Conservation (phyloP, 371 early-diverging fungal species). For the Mortierella sp. region DNA sequence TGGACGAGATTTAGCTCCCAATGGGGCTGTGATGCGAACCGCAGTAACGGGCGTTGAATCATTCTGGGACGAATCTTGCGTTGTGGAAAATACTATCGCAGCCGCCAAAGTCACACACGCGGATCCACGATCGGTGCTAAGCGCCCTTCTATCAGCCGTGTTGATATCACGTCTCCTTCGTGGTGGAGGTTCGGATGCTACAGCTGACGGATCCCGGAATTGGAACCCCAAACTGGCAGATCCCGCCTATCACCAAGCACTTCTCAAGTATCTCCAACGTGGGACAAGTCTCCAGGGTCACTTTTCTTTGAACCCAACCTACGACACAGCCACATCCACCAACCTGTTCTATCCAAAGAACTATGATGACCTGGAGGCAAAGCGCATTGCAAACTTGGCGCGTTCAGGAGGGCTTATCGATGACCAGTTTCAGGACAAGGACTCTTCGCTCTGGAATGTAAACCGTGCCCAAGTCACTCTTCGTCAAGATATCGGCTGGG, state of each 20-base stretch:
- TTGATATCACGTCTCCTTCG: slow-evolving; percentile 64
- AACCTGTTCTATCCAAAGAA: slow-evolving; percentile 22
- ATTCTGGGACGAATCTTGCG: slow-evolving; percentile 71
- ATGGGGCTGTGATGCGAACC: slow-evolving; percentile 73
- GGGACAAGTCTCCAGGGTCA: slow-evolving; percentile 21
- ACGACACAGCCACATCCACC: neutral
- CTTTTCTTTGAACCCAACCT: slow-evolving; percentile 1
- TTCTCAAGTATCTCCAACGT: slow-evolving; percentile 27
- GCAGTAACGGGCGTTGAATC: slow-evolving; percentile 64
- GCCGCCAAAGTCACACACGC: slow-evolving; percentile 72
- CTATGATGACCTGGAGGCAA: neutral
- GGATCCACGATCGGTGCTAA: slow-evolving; percentile 71
- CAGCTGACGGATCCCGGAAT: slow-evolving; percentile 31
- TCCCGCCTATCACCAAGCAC: slow-evolving; percentile 12
- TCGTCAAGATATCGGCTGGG: slow-evolving; percentile 46
- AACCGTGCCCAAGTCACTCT: slow-evolving; percentile 18
- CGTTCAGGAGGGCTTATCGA: slow-evolving; percentile 5
- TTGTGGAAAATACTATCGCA: slow-evolving; percentile 65
- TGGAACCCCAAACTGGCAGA: slow-evolving; percentile 40
- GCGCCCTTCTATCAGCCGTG: slow-evolving; percentile 65
- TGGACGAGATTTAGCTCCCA: slow-evolving; percentile 58
- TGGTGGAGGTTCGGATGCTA: slow-evolving; percentile 31
- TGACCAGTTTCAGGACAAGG: neutral
- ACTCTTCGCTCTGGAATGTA: slow-evolving; percentile 9
- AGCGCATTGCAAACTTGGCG: slow-evolving; percentile 1